A percentile compares a stretch with the other conserved stretches of the same genome.
These are phyloP conservation scores for Starmerella geochares DNA, from an alignment of 805 yeast genomes.

Conservation along the genomic window DNA sequence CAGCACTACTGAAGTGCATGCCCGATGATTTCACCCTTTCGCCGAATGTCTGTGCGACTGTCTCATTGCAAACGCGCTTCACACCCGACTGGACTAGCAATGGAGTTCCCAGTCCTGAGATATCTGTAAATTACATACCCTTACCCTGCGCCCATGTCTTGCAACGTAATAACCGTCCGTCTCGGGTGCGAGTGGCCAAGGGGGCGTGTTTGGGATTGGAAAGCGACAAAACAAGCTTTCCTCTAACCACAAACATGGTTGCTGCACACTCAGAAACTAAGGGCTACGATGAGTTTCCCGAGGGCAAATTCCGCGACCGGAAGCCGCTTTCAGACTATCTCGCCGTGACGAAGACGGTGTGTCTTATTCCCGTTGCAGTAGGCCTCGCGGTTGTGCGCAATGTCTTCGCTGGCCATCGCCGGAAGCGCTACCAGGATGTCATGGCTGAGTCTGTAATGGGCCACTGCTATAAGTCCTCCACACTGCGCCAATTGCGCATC, in stretches of 20 bases:
- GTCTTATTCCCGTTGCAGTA: constrained; percentile 8
- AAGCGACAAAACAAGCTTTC: no score
- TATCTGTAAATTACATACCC: no score
- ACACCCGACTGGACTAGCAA: no score
- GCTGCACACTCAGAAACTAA: background rate
- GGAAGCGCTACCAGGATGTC: constrained; percentile 13
- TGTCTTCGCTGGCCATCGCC: background rate
- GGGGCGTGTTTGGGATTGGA: no score
- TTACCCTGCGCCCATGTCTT: background rate
- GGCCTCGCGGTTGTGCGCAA: constrained; percentile 5
- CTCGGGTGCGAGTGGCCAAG: no score
- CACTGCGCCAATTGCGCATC: constrained; percentile 23
- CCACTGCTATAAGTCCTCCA: constrained; percentile 19
- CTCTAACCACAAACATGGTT: no score
- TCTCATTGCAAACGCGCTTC: no score
- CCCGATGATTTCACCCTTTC: no score
- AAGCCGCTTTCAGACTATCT: constrained; percentile 15
- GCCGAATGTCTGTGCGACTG: no score
- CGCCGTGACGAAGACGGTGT: constrained; percentile 4
- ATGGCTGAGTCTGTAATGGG: constrained; percentile 20
- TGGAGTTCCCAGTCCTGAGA: no score
- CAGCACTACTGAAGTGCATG: no score
- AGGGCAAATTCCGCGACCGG: constrained; percentile 8
- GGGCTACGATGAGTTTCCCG: constrained; percentile 6
- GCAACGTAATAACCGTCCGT: background rate